Percentiles rank a stretch among this genome's conserved stretches.
These are phyloP conservation scores for Curvularia hawaiiensis DNA, from an alignment of 2,329 filamentous ascomycete genomes.

Conservation along the genomic window DNA sequence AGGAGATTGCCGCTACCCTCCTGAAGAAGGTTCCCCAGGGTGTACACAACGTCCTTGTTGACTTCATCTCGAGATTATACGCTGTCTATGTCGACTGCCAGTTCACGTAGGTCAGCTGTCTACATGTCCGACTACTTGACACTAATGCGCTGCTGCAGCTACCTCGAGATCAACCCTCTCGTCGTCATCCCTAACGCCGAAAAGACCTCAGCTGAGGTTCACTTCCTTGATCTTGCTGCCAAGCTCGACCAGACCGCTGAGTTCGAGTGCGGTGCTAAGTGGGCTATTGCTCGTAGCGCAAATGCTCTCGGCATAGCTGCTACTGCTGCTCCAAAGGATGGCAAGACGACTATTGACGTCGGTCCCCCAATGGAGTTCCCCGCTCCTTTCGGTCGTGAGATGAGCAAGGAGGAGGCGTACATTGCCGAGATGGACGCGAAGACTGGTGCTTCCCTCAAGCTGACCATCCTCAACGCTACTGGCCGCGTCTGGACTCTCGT, in stretches of 20 bases:
- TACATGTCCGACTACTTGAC: not conserved
- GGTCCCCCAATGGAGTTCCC: conserved; percentile 99
- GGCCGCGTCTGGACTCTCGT: conserved; percentile 98
- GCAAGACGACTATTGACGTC: conserved; percentile 91
- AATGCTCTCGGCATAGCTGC: conserved; percentile 81
- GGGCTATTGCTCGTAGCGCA: conserved; percentile 93
- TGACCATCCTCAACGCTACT: conserved; percentile 89
- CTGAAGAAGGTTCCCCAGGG: conserved; percentile 94
- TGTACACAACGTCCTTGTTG: conserved; percentile 96
- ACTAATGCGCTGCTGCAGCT: conserved; percentile 51
- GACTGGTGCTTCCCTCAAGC: conserved; percentile 98
- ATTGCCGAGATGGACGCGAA: conserved; percentile 98
- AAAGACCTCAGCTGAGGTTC: conserved; percentile 88
- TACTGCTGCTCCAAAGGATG: conserved; percentile 58
- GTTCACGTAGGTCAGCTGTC: conserved; percentile 68
- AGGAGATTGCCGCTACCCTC: conserved; percentile 82
- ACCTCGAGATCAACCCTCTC: conserved; percentile 99
- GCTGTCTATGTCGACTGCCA: conserved; percentile 99
- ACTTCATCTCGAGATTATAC: conserved; percentile 98
- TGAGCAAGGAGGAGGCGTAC: conserved; percentile 99
- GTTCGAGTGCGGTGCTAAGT: conserved; percentile 99
- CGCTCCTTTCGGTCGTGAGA: conserved; percentile 96
- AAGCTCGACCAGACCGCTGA: conserved; percentile 99
- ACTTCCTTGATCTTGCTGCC: conserved; percentile 98
- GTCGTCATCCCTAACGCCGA: conserved; percentile 96